These are phyloP conservation scores for Coffea humblotiana DNA, from an alignment of 305 asterid species.

Conservation along the genomic window DNA sequence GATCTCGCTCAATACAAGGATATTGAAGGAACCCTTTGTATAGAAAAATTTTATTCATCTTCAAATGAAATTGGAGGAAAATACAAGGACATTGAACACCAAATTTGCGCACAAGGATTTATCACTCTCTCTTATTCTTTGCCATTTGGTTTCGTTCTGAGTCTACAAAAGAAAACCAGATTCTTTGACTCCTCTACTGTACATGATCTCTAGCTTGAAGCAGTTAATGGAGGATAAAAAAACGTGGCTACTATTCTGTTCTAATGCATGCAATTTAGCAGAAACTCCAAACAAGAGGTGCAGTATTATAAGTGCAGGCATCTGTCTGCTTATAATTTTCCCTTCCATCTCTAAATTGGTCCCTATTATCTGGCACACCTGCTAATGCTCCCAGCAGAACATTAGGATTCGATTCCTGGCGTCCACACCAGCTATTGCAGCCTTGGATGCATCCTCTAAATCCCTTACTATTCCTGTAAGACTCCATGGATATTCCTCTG, in stretches of 20 bases:
- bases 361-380: slow-evolving; percentile 69
- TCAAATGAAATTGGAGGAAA: too few relatives aligned
- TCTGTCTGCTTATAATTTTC: slow-evolving; percentile 80
- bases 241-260: neutral
- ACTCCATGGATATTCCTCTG: slow-evolving; percentile 62
- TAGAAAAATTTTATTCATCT: too few relatives aligned
- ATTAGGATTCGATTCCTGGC: slow-evolving; percentile 57
- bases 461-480: slow-evolving; percentile 48
- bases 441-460: slow-evolving; percentile 86
- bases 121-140: too few relatives aligned
- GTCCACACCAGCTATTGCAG: slow-evolving; percentile 61
- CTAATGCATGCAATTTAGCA: slow-evolving; percentile 45
- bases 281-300: slow-evolving; percentile 77
- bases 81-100: too few relatives aligned
- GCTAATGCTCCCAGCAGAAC: slow-evolving; percentile 63
- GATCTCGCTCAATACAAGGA: too few relatives aligned
- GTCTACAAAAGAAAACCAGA: too few relatives aligned
- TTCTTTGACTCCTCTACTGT: too few relatives aligned
- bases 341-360: slow-evolving; percentile 54
- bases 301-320: slow-evolving; percentile 87
- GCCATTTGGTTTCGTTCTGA: too few relatives aligned
- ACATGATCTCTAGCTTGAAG: too few relatives aligned
- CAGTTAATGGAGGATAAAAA: too few relatives aligned
- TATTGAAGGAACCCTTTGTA: too few relatives aligned
- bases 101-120: too few relatives aligned